These are phyloP conservation scores for Plasmodium gonderi DNA, from an alignment of 169 alveolate species.

Conservation along the genomic window DNA sequence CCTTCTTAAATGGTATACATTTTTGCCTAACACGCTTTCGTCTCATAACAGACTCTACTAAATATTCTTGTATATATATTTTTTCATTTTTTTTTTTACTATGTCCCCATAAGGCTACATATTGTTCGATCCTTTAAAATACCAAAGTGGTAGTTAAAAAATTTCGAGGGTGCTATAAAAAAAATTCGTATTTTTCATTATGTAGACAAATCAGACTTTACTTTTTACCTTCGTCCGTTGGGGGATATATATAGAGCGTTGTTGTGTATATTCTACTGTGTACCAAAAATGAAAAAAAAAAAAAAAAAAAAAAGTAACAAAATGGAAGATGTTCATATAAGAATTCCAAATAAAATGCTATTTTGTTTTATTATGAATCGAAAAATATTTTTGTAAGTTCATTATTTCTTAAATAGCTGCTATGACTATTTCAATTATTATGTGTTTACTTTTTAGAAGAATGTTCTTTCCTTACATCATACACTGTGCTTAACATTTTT, in stretches of 20 bases:
- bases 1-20: neutral
- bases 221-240: neutral
- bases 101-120: neutral
- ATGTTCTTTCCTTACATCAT: neutral
- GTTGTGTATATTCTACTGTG: neutral
- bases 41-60: neutral
- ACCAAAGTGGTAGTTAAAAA: neutral
- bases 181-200: neutral
- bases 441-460: neutral
- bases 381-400: neutral
- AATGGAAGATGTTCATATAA: neutral
- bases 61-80: neutral
- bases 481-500: too few species aligned
- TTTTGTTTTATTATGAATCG: neutral
- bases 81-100: neutral
- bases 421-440: neutral
- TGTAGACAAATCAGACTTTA: neutral
- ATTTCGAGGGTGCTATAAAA: neutral
- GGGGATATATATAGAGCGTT: neutral
- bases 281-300: neutral
- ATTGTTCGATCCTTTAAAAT: neutral
- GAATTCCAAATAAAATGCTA: neutral
- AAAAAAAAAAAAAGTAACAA: neutral
- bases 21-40: neutral
- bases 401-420: neutral